Evolutionary conservation across 225 moss, liverwort and hornwort species (phyloP), one percentile per base, ranked within the genome.

Genomic region (Sphagnum contortum): DNA sequence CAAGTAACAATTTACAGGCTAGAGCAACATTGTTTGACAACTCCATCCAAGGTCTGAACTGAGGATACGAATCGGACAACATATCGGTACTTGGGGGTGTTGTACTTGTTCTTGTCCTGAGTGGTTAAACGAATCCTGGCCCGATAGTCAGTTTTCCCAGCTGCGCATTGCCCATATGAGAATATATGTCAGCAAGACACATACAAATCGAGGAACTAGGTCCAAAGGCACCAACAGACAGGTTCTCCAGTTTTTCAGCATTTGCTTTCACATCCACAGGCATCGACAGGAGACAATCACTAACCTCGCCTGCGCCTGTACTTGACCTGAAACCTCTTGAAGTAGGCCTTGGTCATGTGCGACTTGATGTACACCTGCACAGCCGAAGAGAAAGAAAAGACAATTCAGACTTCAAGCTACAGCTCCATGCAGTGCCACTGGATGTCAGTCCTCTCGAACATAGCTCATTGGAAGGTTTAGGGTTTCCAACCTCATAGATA

Each of bases 31-130:
- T 13, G n/a, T 13, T 57, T 2, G n/a, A 57, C 56, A 4, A 0
- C 11, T 12, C 11, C 13, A 11, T 12, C 7, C 56, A 4, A 12
- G 3, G 13, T 11, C 11, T 5, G 4, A 12, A 13, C 56, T 57
- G 51, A 78, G 84, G 84, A 77, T 87, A 87, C 87, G n/a, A 95
- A 91, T 69, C 91, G 78, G 61, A 95, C 94, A 4, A 95, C 94
- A 44, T 79, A 87, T 44, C 94, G 81, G 73, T 95, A 94, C 79
- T 95, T 95, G 0, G 94, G 94, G 6, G 94, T 95, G 70, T 91
- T 91, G 70, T 95, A 95, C 80, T 95, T 95, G 66, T 95, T 95
- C 79, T 91, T 95, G 69, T 95, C 94, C 71, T 95, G 94, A 0
- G 91, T 89, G 3, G 91, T 95, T 76, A 95, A 71, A 2, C 94